These are phyloP conservation scores for Circinella minor DNA, from an alignment of 371 early-diverging fungal species.

Conservation along the genomic window DNA sequence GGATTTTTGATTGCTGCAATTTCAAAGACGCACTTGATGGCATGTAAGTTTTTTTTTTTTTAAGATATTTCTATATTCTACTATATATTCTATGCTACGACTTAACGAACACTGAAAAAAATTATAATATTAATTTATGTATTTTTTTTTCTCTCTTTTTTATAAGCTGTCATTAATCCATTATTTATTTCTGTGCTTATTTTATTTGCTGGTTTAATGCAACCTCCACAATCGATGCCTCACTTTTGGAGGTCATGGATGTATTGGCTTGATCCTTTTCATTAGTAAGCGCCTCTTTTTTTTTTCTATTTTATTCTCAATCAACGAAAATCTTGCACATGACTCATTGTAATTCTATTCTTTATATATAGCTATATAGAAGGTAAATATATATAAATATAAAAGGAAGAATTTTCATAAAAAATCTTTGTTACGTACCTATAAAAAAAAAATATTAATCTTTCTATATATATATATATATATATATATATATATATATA, in stretches of 20 bases:
- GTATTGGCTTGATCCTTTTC: conserved; percentile 49
- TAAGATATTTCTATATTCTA: neutral
- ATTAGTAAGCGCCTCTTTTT: conserved; percentile 21
- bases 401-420: conserved; percentile 8
- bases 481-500: too few species aligned
- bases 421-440: too few species aligned
- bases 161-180: conserved; percentile 59
- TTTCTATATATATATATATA: too few species aligned
- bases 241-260: conserved; percentile 75
- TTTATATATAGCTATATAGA: conserved; percentile 15
- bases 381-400: neutral
- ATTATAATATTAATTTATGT: neutral
- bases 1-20: conserved; percentile 65
- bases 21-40: conserved; percentile 41
- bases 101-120: too few species aligned
- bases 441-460: neutral
- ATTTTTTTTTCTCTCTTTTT: neutral
- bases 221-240: conserved; percentile 62
- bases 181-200: conserved; percentile 59
- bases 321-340: too few species aligned
- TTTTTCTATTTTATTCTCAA: too few species aligned
- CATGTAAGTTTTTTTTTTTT: conserved; percentile 30
- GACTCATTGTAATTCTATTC: too few species aligned
- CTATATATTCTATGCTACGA: neutral
- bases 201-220: conserved; percentile 71